These are phyloP conservation scores for Isatis tinctoria DNA, from an alignment of 345 rosid species.

Conservation along the genomic window DNA sequence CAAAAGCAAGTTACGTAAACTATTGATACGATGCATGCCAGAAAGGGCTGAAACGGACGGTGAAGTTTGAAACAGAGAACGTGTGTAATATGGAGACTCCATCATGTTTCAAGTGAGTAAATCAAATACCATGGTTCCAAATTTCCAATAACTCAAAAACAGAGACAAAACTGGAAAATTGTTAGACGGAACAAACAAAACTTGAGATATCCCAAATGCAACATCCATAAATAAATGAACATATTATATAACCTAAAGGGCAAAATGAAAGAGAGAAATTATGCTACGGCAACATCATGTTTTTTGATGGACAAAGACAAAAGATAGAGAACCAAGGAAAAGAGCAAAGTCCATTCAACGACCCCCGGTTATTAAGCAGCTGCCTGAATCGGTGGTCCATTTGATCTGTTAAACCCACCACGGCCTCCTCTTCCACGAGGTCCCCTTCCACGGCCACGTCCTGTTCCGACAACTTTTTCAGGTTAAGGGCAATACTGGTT, in stretches of 20 bases:
- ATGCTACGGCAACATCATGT: conserved; percentile 47
- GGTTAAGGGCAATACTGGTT: not conserved
- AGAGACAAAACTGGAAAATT: conserved; percentile 14
- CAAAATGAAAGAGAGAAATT: conserved; percentile 25
- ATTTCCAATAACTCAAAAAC: not conserved
- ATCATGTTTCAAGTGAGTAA: not conserved
- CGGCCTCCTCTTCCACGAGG: conserved; percentile 59
- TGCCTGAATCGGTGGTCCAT: conserved; percentile 31
- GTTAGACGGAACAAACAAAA: not conserved
- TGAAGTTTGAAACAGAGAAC: not conserved
- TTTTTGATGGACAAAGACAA: conserved; percentile 11
- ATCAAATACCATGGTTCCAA: not conserved
- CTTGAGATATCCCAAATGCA: conserved; percentile 22
- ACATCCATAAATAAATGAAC: conserved; percentile 25
- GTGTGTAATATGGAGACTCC: not conserved
- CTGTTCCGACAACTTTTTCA: conserved; percentile 29
- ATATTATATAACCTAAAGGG: conserved; percentile 25
- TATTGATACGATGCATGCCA: too few relatives aligned
- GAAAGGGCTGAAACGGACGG: too few relatives aligned
- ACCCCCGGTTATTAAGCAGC: conserved; percentile 10
- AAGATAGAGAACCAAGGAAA: not conserved
- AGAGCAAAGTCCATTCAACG: not conserved
- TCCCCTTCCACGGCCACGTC: conserved; percentile 69
- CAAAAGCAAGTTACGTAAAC: too few relatives aligned
- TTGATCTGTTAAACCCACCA: conserved; percentile 34